phyloP scores from a whole-genome alignment of 2,329 filamentous ascomycete species.

The Aspergillus quadrilineatus region DNA sequence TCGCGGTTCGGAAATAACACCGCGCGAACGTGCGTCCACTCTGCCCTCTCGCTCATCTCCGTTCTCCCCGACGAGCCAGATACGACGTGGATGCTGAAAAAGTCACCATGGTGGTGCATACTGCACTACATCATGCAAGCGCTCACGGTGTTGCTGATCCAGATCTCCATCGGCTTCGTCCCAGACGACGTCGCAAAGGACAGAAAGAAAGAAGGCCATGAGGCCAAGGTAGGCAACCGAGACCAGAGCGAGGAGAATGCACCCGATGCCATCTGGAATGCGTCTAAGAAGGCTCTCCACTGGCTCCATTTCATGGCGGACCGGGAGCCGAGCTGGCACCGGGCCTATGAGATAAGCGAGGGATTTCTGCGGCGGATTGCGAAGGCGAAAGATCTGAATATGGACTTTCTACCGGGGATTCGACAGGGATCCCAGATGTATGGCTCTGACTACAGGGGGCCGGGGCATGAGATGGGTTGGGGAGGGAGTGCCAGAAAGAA shows the following conservation, averaged over 20 bases:
- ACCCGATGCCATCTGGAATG: neutral
- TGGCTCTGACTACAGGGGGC: too few relatives aligned
- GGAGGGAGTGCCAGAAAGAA: neutral
- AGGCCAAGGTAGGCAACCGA: too few relatives aligned
- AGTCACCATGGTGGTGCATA: slow-evolving; percentile 43
- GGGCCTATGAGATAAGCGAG: neutral
- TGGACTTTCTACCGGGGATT: neutral
- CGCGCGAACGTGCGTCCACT: neutral
- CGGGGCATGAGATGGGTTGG: neutral
- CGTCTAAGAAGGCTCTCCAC: neutral
- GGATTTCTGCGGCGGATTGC: slow-evolving; percentile 1
- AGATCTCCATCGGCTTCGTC: slow-evolving; percentile 4
- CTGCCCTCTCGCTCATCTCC: slow-evolving; percentile 24
- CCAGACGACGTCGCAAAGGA: neutral
- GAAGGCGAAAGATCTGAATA: neutral
- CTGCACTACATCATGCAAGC: slow-evolving; percentile 45
- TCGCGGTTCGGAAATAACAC: slow-evolving; percentile 5
- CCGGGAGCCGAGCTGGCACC: neutral
- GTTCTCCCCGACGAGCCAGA: slow-evolving; percentile 36
- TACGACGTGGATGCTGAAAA: slow-evolving; percentile 29
- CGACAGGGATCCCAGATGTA: neutral
- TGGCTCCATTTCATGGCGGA: neutral
- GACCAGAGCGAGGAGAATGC: neutral
- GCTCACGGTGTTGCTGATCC: slow-evolving; percentile 38
- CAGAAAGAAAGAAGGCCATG: neutral